A percentile compares a stretch with the other conserved stretches of the same genome.
Conservation (phyloP, 2,329 filamentous ascomycete species). For the Phyllosticta capitalensis region DNA sequence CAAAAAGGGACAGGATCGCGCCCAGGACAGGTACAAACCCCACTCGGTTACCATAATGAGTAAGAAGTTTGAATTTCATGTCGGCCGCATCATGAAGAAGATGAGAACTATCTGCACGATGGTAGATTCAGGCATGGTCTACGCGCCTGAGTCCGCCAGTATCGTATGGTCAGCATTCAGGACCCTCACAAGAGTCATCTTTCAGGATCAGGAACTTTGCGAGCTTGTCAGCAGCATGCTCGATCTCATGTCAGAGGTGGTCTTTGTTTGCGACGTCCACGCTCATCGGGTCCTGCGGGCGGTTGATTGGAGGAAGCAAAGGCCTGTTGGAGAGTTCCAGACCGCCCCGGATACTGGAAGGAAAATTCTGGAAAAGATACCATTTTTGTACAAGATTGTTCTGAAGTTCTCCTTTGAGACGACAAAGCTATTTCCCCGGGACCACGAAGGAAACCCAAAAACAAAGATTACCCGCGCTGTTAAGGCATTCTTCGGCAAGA, state of each 20-base stretch:
- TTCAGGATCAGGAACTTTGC: background rate
- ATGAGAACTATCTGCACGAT: background rate
- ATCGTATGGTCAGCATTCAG: background rate
- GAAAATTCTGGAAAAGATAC: background rate
- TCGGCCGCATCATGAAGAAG: background rate
- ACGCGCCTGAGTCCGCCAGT: background rate
- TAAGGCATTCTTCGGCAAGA: background rate
- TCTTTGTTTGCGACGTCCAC: background rate
- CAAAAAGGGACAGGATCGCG: background rate
- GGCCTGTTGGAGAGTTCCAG: too few relatives aligned
- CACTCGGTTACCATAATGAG: background rate
- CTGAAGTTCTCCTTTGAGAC: background rate
- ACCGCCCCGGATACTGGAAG: background rate
- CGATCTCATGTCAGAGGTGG: background rate
- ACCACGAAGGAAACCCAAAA: too few relatives aligned
- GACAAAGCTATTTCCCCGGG: background rate
- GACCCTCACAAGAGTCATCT: background rate
- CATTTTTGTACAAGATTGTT: background rate
- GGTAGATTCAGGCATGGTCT: background rate
- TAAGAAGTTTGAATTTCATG: background rate
- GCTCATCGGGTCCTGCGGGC: background rate
- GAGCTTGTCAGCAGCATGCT: background rate
- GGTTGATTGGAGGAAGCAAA: too few relatives aligned
- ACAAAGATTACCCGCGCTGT: background rate
- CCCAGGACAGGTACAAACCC: background rate